Evolutionary conservation across 495 filamentous ascomycete genomes (phyloP).

Genomic region (Talaromyces proteolyticus): DNA sequence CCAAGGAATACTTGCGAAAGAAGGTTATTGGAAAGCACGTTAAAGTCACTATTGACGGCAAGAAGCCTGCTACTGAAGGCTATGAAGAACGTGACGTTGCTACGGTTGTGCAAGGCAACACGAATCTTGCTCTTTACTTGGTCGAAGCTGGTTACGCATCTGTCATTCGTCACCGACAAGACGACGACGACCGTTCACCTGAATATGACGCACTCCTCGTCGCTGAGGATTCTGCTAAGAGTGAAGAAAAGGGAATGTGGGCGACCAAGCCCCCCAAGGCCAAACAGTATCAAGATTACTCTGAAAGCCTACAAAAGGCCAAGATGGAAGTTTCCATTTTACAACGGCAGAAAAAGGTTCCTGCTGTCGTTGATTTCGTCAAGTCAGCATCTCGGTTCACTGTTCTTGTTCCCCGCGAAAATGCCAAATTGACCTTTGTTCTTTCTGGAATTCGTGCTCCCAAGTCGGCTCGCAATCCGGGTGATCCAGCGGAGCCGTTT

Average conservation of each 20-base stretch:
- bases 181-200: slow-evolving; percentile 85
- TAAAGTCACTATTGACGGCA: slow-evolving; percentile 78
- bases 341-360: slow-evolving; percentile 84
- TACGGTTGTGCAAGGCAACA: slow-evolving; percentile 74
- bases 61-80: slow-evolving; percentile 81
- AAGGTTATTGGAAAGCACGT: slow-evolving; percentile 94
- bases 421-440: slow-evolving; percentile 91
- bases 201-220: slow-evolving; percentile 90
- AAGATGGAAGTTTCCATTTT: slow-evolving; percentile 86
- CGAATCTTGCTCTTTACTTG: slow-evolving; percentile 77
- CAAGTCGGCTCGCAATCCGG: slow-evolving; percentile 70
- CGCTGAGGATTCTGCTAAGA: slow-evolving; percentile 80
- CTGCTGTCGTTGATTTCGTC: slow-evolving; percentile 93
- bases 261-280: slow-evolving; percentile 72
- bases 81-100: slow-evolving; percentile 94
- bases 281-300: slow-evolving; percentile 81
- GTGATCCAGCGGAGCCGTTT: slow-evolving; percentile 85
- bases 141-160: slow-evolving; percentile 90
- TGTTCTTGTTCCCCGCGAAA: slow-evolving; percentile 85
- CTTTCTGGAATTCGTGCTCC: slow-evolving; percentile 93
- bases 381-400: slow-evolving; percentile 94
- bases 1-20: slow-evolving; percentile 94
- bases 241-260: slow-evolving; percentile 92
- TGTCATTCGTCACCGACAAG: slow-evolving; percentile 87
- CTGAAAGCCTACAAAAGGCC: slow-evolving; percentile 88